Percentiles rank a stretch among this genome's conserved stretches.
Evolutionary conservation across 2,329 filamentous ascomycete genomes (phyloP).

Genomic region (Orbilia javanica): DNA sequence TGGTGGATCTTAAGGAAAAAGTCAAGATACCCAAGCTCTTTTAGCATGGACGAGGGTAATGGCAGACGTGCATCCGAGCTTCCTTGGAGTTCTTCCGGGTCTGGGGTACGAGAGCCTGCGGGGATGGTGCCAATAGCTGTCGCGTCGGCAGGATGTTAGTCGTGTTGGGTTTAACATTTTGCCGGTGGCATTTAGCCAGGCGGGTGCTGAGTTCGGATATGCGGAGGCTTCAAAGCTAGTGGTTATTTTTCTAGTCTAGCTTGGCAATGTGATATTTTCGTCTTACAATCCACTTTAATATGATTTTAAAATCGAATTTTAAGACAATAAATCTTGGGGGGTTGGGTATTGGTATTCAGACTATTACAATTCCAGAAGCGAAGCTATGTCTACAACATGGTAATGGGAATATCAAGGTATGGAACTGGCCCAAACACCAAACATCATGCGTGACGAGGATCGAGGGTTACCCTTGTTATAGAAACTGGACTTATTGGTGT

Average conservation of each 20-base stretch:
- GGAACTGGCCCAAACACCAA: not conserved
- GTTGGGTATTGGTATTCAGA: not conserved
- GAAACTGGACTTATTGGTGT: not conserved
- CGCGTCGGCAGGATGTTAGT: not conserved
- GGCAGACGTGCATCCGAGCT: conserved; percentile 39
- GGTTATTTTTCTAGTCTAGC: not conserved
- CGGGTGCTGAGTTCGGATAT: conserved; percentile 42
- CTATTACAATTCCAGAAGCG: not conserved
- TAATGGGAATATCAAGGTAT: not conserved
- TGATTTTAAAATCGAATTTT: not conserved
- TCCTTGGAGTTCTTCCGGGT: conserved; percentile 52
- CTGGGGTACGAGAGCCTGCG: conserved; percentile 27
- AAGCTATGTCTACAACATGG: not conserved
- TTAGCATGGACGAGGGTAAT: conserved; percentile 38
- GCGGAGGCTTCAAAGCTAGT: conserved; percentile 22
- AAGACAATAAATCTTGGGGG: not conserved
- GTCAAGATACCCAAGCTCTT: conserved; percentile 21
- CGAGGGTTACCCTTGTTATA: conserved; percentile 9
- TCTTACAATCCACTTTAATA: not conserved
- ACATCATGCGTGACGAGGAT: not conserved
- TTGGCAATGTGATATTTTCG: not conserved
- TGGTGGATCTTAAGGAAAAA: conserved; percentile 5
- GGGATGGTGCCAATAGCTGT: conserved; percentile 22
- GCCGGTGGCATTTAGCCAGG: conserved; percentile 51
- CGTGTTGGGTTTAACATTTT: conserved; percentile 34